These are phyloP conservation scores for Hypoxylon sp. DNA, from an alignment of 2,329 filamentous ascomycete species.

Conservation along the genomic window DNA sequence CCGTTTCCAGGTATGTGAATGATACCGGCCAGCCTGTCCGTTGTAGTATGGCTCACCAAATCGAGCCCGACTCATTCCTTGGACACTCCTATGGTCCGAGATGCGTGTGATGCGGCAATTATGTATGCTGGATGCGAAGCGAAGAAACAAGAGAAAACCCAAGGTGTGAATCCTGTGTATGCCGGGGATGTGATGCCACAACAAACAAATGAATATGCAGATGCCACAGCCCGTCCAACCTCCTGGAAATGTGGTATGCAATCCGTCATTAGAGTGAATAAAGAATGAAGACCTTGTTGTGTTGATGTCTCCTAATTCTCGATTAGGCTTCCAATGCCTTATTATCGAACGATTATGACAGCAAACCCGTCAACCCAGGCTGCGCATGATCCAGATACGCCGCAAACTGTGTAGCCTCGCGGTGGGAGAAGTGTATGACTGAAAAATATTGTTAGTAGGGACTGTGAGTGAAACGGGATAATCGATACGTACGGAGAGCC, in stretches of 20 bases:
- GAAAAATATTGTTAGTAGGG: constrained; percentile 45
- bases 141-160: constrained; percentile 30
- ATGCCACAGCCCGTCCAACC: constrained; percentile 31
- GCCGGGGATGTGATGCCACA: constrained; percentile 40
- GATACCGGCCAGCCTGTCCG: constrained; percentile 31
- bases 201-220: constrained; percentile 43
- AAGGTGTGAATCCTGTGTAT: constrained; percentile 37
- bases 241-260: constrained; percentile 12
- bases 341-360: constrained; percentile 80
- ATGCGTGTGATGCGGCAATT: constrained; percentile 27
- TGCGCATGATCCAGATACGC: constrained; percentile 85
- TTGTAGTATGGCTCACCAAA: constrained; percentile 29
- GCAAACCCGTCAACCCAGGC: constrained; percentile 89
- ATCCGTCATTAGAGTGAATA: constrained; percentile 22
- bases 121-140: constrained; percentile 42
- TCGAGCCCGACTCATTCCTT: constrained; percentile 15
- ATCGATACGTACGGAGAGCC: constrained; percentile 81
- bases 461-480: neutral
- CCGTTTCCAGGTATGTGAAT: constrained; percentile 32
- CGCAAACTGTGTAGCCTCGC: constrained; percentile 88
- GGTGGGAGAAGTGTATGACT: constrained; percentile 93
- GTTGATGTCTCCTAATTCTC: neutral
- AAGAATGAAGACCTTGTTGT: constrained; percentile 12
- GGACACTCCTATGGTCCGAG: constrained; percentile 16
- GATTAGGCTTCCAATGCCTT: constrained; percentile 19